Percentiles rank a stretch among this genome's conserved stretches.
Conservation (phyloP, 1,139 yeast species). For the Hemisphaericaspora xylanilytica region DNA sequence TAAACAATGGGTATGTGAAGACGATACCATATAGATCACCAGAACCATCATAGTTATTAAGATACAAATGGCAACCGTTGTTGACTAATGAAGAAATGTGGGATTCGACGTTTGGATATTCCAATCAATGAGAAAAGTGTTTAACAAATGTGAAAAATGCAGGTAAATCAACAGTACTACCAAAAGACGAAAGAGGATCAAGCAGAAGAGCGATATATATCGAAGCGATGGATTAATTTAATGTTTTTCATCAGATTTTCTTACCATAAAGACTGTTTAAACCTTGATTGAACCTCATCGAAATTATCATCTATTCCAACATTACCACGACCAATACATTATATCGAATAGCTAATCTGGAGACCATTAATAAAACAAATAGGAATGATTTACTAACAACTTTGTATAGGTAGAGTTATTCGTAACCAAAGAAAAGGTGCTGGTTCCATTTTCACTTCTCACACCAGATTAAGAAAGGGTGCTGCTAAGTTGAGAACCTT, state of each 20-base stretch:
- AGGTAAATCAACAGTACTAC: no score
- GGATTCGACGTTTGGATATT: background rate
- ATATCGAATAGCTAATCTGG: background rate
- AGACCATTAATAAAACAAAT: no score
- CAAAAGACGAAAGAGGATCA: no score
- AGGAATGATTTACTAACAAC: conserved; percentile 19
- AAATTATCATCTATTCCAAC: no score
- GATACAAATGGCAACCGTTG: background rate
- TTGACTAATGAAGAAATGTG: background rate
- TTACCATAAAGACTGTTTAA: no score
- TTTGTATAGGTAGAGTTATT: conserved; percentile 92
- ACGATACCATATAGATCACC: conserved; percentile 3
- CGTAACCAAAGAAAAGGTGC: conserved; percentile 99
- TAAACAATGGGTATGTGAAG: conserved; percentile 19
- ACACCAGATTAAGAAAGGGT: conserved; percentile 99
- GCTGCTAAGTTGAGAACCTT: conserved; percentile 99
- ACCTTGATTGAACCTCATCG: no score
- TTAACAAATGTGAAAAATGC: no score
- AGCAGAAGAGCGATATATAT: no score
- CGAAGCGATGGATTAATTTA: no score
- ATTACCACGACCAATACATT: no score
- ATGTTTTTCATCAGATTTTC: no score
- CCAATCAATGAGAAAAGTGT: no score
- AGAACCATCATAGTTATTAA: background rate
- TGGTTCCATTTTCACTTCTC: conserved; percentile 99